Base-by-base conservation (phyloP, 352 stramenopile genomes). In the Phytophthora sp. region DNA sequence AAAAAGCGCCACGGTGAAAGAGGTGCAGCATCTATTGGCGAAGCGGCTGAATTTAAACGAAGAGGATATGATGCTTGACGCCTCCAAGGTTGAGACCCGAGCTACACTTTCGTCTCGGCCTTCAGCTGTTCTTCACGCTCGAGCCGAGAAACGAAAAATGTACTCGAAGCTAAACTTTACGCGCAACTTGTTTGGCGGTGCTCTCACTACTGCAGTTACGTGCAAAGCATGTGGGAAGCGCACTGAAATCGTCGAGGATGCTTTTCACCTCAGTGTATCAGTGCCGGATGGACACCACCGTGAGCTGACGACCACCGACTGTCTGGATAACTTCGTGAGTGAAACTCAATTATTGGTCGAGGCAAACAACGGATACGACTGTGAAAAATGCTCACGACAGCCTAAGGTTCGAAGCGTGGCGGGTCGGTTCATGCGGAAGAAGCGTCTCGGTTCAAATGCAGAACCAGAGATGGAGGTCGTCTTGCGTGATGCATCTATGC, bases 291-390 rank as follows among this genome's bases (percentile, higher is more conserved):
- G 48, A 21, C 34, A 35, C 1, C 30, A 62, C 3, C 63, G 41
- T 8, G 49, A 58, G 8, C 18, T 82, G 20, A 62, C 66, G 17
- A 72, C 64, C 20, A 71, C 44, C 2, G 77, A 88, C 52, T 91
- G 82, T 31, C 66, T 91, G 6, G 32, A 76, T n/a, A 63, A 62
- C 8, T 88, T 91, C 12, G 67, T 88, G 11, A 60, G 52, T 15
- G 71, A 82, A 54, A 87, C 77, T 4, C 54, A 81, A 32, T 56
- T 91, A 10, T 52, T 74, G 1, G 77, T 89, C 26, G 59, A 66
- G 9, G 52, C 67, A 1, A 80, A 88, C 18, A 91, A 88, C n/a
- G 82, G 82, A 27, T 91, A 91, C 53, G 77, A 91, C 37, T 91
- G 82, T 34, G 77, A 88, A 7, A 80, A 83, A 24, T 91, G 82